Conservation (phyloP, 768 basidiomycete species). For the Xerocomus spinulosus region DNA sequence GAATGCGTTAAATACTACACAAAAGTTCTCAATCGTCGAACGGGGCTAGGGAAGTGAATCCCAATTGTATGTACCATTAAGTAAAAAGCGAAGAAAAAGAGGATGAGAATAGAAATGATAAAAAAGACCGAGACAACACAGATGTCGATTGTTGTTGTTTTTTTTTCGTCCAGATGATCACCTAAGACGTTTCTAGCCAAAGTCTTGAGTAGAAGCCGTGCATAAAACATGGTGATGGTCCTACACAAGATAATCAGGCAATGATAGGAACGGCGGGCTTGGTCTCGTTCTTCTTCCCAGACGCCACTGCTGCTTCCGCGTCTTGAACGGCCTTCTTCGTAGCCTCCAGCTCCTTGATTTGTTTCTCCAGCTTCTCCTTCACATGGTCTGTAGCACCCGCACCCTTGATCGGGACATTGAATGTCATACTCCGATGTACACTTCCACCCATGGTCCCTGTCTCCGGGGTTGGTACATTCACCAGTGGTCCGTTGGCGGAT, state of each 20-base stretch:
- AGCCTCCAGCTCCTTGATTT: conserved; percentile 64
- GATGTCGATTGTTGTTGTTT: conserved; percentile 4
- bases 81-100: background rate
- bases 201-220: background rate
- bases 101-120: conserved; percentile 14
- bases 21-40: conserved; percentile 9
- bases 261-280: conserved; percentile 42
- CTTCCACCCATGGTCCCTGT: conserved; percentile 65
- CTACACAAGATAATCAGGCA: conserved; percentile 23
- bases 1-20: conserved; percentile 18
- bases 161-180: conserved; percentile 17
- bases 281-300: conserved; percentile 56
- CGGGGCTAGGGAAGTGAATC: conserved; percentile 4
- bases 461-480: conserved; percentile 58
- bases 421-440: conserved; percentile 65
- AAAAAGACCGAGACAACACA: conserved; percentile 16
- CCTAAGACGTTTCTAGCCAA: conserved; percentile 11
- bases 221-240: background rate
- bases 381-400: conserved; percentile 29
- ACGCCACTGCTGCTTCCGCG: conserved; percentile 54
- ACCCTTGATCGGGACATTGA: conserved; percentile 42
- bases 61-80: conserved; percentile 14
- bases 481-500: conserved; percentile 53
- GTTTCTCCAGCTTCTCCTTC: conserved; percentile 46
- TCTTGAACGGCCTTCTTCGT: conserved; percentile 65